A percentile compares a stretch with the other conserved stretches of the same genome.
These are phyloP conservation scores for Theobroma cacao DNA, from an alignment of 345 rosid species.

Conservation along the genomic window DNA sequence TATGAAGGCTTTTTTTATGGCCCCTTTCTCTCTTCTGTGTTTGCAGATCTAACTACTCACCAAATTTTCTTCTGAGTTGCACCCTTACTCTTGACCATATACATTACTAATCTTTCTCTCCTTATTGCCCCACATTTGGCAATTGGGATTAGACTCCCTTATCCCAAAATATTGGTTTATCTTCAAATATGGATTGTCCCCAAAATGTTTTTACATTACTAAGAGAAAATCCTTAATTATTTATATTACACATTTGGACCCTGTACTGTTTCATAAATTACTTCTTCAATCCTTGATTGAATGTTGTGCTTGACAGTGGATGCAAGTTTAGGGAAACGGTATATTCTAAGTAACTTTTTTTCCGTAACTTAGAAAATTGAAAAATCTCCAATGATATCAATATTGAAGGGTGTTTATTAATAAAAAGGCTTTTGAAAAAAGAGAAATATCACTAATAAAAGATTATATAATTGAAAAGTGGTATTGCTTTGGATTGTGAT, in stretches of 20 bases:
- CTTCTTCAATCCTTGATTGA: neutral
- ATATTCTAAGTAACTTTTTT: neutral
- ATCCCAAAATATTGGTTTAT: neutral
- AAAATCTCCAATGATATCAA: neutral
- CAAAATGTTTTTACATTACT: neutral
- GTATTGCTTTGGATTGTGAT: neutral
- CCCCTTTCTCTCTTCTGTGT: neutral
- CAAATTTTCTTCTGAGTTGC: neutral
- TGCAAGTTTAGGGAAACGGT: neutral
- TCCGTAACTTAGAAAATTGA: neutral
- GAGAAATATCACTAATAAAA: neutral
- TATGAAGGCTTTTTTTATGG: neutral
- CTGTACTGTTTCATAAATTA: neutral
- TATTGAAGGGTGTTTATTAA: neutral
- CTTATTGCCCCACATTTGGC: neutral
- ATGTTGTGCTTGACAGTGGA: neutral
- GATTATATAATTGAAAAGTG: neutral
- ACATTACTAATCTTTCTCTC: neutral
- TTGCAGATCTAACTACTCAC: neutral
- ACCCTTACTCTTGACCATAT: neutral
- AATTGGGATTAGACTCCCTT: neutral
- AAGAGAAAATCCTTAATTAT: neutral
- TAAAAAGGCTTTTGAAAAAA: neutral
- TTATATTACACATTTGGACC: neutral
- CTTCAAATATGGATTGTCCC: conserved; percentile 1